Conservation (phyloP, 2,329 filamentous ascomycete species). For the Aspergillus japonicus region DNA sequence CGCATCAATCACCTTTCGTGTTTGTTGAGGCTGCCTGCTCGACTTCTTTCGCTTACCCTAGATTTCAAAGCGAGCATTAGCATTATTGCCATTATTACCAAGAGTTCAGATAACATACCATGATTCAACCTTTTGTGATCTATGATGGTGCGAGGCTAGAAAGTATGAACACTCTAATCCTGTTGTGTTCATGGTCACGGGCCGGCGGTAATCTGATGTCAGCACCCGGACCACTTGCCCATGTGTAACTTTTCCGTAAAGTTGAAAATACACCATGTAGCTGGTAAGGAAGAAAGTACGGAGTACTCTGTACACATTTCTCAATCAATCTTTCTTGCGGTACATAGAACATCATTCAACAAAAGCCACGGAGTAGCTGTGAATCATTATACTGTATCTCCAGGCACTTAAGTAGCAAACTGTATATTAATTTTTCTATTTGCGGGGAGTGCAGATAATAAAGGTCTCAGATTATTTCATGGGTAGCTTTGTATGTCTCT, state of each 20-base stretch:
- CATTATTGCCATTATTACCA: not conserved
- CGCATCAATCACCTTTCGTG: slow-evolving; percentile 67
- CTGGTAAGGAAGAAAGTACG: not conserved
- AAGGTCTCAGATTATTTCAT: too few species aligned
- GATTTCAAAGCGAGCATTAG: not conserved
- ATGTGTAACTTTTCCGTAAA: not conserved
- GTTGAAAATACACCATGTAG: not conserved
- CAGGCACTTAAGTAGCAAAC: too few species aligned
- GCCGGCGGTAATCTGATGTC: not conserved
- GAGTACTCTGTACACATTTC: too few species aligned
- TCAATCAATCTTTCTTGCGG: too few species aligned
- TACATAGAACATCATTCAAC: too few species aligned
- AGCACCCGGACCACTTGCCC: not conserved
- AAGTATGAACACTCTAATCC: not conserved
- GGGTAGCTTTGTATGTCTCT: too few species aligned
- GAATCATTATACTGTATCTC: too few species aligned
- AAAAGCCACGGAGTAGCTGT: too few species aligned
- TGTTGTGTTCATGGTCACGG: not conserved
- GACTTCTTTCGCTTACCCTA: slow-evolving; percentile 92
- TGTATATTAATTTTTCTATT: too few species aligned
- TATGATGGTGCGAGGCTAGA: not conserved
- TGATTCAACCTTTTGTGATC: not conserved
- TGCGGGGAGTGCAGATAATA: too few species aligned
- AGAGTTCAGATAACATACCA: slow-evolving; percentile 4
- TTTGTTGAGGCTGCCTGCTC: slow-evolving; percentile 74